A percentile compares a stretch with the other conserved stretches of the same genome.
Evolutionary conservation across 2,329 filamentous ascomycete genomes (phyloP).

Genomic region (Metarhizium rileyi): DNA sequence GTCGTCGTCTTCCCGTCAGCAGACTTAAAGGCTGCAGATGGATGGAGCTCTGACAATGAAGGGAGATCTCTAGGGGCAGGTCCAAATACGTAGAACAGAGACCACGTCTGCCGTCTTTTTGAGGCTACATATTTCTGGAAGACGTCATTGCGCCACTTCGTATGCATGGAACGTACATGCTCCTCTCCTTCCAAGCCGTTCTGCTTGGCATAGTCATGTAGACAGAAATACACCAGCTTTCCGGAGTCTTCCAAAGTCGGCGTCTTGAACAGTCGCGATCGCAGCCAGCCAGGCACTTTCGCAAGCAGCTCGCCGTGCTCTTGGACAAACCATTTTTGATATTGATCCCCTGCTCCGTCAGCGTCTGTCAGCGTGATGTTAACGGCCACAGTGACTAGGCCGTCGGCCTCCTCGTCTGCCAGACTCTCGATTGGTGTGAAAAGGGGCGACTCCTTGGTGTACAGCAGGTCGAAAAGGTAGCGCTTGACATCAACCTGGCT

Average conservation of each 20-base stretch:
- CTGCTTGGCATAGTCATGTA: constrained; percentile 62
- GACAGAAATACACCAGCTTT: constrained; percentile 45
- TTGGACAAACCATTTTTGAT: constrained; percentile 61
- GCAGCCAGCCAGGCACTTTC: constrained; percentile 69
- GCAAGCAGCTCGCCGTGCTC: constrained; percentile 65
- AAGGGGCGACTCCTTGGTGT: constrained; percentile 41
- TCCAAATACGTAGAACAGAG: constrained; percentile 73
- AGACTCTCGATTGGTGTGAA: constrained; percentile 53
- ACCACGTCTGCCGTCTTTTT: constrained; percentile 52
- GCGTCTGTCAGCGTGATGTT: constrained; percentile 43
- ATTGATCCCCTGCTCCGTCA: constrained; percentile 41
- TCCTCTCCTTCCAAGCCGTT: constrained; percentile 59
- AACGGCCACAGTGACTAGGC: constrained; percentile 52
- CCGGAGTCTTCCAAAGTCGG: constrained; percentile 48
- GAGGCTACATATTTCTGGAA: constrained; percentile 47
- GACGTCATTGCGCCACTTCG: constrained; percentile 51
- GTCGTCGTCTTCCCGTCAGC: constrained; percentile 48
- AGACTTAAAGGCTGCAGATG: constrained; percentile 40
- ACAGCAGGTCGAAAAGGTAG: constrained; percentile 58
- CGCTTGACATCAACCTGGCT: constrained; percentile 55
- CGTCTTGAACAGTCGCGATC: constrained; percentile 61
- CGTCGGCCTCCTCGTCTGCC: constrained; percentile 47
- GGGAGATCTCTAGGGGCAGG: constrained; percentile 60
- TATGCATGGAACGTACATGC: constrained; percentile 52
- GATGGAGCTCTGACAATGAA: constrained; percentile 41